Evolutionary conservation across 805 yeast species (phyloP).

Genomic region (Groenewaldozyma tartarivorans): DNA sequence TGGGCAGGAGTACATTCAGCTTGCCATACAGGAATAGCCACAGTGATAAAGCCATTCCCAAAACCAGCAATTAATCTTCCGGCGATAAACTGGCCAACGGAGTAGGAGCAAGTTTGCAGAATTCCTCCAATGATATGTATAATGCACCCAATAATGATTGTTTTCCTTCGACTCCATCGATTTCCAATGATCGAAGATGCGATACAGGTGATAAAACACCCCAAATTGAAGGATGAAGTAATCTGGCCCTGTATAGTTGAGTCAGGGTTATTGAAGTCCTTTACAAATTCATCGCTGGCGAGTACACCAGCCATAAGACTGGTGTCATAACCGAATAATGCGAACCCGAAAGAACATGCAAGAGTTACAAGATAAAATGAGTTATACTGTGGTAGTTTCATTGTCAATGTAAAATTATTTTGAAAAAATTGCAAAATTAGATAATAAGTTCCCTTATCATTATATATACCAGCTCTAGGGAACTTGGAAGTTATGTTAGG

Average conservation of each 20-base stretch:
- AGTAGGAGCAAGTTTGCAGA: slow-evolving; percentile 19
- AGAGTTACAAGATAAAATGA: slow-evolving; percentile 2
- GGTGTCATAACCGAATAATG: slow-evolving; percentile 26
- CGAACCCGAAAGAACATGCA: slow-evolving; percentile 4
- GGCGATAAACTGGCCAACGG: slow-evolving; percentile 57
- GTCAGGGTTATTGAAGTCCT: slow-evolving; percentile 46
- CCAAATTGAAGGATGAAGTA: slow-evolving; percentile 45
- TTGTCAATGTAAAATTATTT: no score
- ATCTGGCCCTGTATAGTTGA: slow-evolving; percentile 25
- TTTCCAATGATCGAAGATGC: slow-evolving; percentile 50
- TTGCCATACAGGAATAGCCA: slow-evolving; percentile 53
- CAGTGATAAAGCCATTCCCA: slow-evolving; percentile 22
- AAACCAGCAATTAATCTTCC: slow-evolving; percentile 43
- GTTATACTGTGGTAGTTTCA: no score
- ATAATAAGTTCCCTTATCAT: no score
- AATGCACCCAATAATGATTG: slow-evolving; percentile 44
- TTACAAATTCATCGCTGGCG: no score
- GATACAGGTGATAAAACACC: slow-evolving; percentile 61
- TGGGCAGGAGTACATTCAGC: slow-evolving; percentile 6
- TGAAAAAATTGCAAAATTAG: no score
- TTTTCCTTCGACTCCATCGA: slow-evolving; percentile 47
- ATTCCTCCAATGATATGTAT: slow-evolving; percentile 32
- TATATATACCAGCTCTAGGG: no score
- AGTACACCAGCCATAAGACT: slow-evolving; percentile 25
- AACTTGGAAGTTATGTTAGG: no score